Evolutionary conservation across 1,284 basidiomycete species (phyloP), one percentile per base, ranked within the genome.

Genomic region (Heterobasidion occidentale): DNA sequence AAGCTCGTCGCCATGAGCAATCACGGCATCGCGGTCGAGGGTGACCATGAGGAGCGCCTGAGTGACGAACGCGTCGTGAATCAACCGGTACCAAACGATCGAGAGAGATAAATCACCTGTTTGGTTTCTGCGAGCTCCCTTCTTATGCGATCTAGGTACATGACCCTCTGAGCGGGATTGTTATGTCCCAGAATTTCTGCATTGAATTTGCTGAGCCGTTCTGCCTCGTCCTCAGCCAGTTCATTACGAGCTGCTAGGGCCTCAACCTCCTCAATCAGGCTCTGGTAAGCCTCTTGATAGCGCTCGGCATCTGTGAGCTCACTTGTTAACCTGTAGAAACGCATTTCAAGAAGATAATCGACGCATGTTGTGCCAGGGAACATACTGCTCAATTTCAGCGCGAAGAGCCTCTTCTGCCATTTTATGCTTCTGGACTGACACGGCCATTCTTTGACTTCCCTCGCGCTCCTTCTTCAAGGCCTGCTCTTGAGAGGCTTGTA

Each of bases 141-240:
- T 45, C 87, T 77, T 59, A 90, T 82, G 56, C 84, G 75, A 58
- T 90, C 88, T 20, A 90, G 81, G 62, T 90, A 90, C 68, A 82
- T 74, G 61, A 90, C 88, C 38, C 83, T 77, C 67, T 90, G 88
- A 1, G 83, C 80, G 6, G 87, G 86, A 65, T 90, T 90, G 35
- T 78, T 75, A 64, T 90, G 88, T 0, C 85, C 79, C 17, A 90
- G 69, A 55, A 90, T 88, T 65, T 90, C 81, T 1, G 88, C 88
- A 60, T 91, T 91, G 71, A 89, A 86, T 64, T 74, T 78, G 65
- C 85, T 84, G 36, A 91, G 74, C 15, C 74, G 74, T 46, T 77
- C 70, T 0, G 86, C 81, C 65, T 91, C 88, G 42, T 82, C 81
- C 63, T 91, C 86, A 8, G 87, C 89, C 42, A 90, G 72, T 44